phyloP scores from a whole-genome alignment of 164 flowering plant species.

The grape (Vitis vinifera) region DNA sequence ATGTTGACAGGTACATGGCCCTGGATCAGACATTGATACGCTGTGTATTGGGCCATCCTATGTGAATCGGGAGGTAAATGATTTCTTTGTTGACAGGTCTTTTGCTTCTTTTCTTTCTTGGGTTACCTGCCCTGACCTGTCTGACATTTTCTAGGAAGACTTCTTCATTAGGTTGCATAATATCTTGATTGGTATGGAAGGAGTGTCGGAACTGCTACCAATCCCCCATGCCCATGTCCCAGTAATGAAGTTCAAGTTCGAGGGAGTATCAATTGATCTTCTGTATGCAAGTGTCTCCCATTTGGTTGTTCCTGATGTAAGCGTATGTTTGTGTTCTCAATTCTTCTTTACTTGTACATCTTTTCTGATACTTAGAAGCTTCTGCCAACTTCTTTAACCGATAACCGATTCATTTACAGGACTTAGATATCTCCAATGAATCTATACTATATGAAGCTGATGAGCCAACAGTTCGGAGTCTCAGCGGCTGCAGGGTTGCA shows the following conservation, averaged over 20 bases:
- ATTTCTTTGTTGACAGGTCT: too few relatives aligned
- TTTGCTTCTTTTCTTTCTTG: too few relatives aligned
- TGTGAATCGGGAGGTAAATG: constrained; percentile 58
- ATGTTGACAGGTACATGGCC: constrained; percentile 61
- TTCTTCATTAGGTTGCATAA: constrained; percentile 60
- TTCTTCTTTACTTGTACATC: too few relatives aligned
- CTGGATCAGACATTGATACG: constrained; percentile 78
- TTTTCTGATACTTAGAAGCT: too few relatives aligned
- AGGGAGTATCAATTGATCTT: constrained; percentile 71
- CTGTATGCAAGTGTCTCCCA: constrained; percentile 70
- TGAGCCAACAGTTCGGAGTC: constrained; percentile 58
- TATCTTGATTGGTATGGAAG: constrained; percentile 53
- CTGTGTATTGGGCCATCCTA: constrained; percentile 77
- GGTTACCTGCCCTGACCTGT: too few relatives aligned
- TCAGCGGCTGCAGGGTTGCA: constrained; percentile 77
- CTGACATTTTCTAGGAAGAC: constrained; percentile 43
- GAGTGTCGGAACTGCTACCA: constrained; percentile 67
- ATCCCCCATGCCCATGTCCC: constrained; percentile 84
- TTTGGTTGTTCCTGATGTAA: constrained; percentile 69
- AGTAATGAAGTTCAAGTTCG: constrained; percentile 71
- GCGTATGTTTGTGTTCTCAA: constrained; percentile 11
- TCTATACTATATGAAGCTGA: constrained; percentile 46
- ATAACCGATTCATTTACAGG: constrained; percentile 25
- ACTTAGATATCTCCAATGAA: constrained; percentile 54
- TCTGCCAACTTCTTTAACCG: too few relatives aligned